These are phyloP conservation scores for Ascochyta clinopodiicola DNA, from an alignment of 2,329 filamentous ascomycete genomes.

Conservation along the genomic window DNA sequence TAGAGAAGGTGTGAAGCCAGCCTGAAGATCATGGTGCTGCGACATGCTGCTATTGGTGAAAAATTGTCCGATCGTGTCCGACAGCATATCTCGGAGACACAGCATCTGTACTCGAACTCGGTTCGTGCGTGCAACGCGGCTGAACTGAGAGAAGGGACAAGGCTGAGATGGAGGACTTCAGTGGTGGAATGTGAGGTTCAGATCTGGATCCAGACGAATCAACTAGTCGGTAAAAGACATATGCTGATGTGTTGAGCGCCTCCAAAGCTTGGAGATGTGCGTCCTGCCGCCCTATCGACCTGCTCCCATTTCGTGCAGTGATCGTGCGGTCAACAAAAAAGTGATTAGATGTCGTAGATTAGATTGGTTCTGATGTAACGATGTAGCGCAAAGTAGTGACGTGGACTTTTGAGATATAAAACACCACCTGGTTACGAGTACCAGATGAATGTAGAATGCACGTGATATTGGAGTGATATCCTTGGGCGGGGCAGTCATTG, in stretches of 20 bases:
- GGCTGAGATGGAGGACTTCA: conserved; percentile 21
- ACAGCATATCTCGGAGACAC: conserved; percentile 18
- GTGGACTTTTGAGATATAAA: background rate
- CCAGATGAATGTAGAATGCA: conserved; percentile 21
- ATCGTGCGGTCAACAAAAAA: background rate
- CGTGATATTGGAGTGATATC: conserved; percentile 24
- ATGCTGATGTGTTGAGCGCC: conserved; percentile 8
- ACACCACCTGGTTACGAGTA: background rate
- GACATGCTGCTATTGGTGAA: conserved; percentile 6
- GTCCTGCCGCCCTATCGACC: conserved; percentile 21
- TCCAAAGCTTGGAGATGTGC: conserved; percentile 8
- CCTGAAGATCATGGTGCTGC: background rate
- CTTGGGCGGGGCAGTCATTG: conserved; percentile 7
- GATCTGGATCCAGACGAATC: conserved; percentile 12
- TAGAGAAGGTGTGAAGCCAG: conserved; percentile 9
- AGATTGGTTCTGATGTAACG: background rate
- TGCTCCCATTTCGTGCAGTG: background rate
- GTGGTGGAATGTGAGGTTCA: conserved; percentile 3
- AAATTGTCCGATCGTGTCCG: conserved; percentile 17
- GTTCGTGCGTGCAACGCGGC: conserved; percentile 22
- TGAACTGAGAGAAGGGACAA: conserved; percentile 10
- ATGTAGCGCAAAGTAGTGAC: conserved; percentile 6
- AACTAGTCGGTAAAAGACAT: background rate
- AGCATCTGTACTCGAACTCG: conserved; percentile 17
- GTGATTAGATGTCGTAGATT: background rate